phyloP scores from a whole-genome alignment of 2,329 filamentous ascomycete genomes.

The Exophiala bonariae region DNA sequence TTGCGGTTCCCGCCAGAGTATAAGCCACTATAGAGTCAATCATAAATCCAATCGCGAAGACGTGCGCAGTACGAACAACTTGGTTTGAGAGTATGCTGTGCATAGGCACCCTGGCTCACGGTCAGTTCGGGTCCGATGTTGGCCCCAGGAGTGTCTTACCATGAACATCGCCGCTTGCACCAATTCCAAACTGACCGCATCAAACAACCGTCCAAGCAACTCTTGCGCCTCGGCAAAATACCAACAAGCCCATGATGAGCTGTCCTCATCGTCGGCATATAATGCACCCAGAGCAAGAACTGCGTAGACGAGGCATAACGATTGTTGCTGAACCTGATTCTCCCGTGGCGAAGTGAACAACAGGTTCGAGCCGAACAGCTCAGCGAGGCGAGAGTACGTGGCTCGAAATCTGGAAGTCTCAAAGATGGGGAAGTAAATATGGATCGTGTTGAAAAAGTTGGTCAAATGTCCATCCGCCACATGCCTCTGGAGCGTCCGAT shows the following conservation, averaged over 20 bases:
- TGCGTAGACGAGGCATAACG: conserved; percentile 3
- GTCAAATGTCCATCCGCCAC: conserved; percentile 5
- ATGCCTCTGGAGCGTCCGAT: background rate
- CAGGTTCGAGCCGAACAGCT: conserved; percentile 2
- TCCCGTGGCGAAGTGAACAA: background rate
- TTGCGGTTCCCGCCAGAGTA: background rate
- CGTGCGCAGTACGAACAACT: conserved; percentile 1
- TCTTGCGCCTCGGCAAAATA: conserved; percentile 7
- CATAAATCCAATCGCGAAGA: background rate
- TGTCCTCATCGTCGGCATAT: conserved; percentile 7
- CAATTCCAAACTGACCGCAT: conserved; percentile 3
- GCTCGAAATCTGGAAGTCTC: background rate
- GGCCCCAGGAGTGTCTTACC: background rate
- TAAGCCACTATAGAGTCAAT: conserved; percentile 4
- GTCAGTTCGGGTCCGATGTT: background rate
- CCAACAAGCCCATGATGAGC: conserved; percentile 6
- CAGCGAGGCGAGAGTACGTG: background rate
- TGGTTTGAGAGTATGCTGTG: conserved; percentile 7
- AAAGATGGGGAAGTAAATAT: conserved; percentile 6
- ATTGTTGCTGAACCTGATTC: background rate
- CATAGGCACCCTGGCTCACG: conserved; percentile 5
- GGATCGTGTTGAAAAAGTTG: conserved; percentile 4
- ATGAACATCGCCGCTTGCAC: conserved; percentile 9
- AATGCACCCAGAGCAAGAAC: conserved; percentile 7
- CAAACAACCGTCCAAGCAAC: background rate